Conservation (phyloP, 2,329 filamentous ascomycete species). For the Trichophyton mentagrophytes region DNA sequence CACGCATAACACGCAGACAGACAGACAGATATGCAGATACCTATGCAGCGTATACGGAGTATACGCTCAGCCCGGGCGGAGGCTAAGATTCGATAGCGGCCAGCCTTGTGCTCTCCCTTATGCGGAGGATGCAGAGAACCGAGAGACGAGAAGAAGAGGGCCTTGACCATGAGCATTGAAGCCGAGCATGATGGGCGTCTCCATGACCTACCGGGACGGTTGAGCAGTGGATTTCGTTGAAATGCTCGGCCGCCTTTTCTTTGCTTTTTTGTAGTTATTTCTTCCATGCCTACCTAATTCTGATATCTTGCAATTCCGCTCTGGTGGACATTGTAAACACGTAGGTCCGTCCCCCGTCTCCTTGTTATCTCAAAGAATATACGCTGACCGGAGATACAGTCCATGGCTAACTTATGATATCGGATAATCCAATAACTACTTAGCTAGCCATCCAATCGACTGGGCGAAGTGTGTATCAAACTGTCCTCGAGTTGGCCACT, state of each 20-base stretch:
- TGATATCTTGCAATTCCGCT: not conserved
- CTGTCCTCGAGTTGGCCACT: not conserved
- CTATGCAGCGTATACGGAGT: not conserved
- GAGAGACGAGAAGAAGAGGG: not conserved
- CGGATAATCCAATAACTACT: not conserved
- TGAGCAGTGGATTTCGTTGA: not conserved
- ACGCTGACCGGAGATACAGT: not conserved
- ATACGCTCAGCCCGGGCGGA: not conserved
- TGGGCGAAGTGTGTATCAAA: not conserved
- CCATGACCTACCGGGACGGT: not conserved
- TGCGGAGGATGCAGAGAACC: not conserved
- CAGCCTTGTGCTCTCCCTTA: not conserved
- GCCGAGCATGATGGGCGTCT: not conserved
- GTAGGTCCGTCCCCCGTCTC: not conserved
- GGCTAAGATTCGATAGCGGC: not conserved
- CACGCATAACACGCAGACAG: not conserved
- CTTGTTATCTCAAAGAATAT: not conserved
- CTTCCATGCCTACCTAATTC: not conserved
- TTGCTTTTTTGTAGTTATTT: not conserved
- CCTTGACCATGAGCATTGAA: not conserved
- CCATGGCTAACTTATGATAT: not conserved
- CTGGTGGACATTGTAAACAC: not conserved
- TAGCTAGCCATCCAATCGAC: not conserved
- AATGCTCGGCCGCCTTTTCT: not conserved
- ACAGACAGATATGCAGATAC: too few species aligned